phyloP scores from a whole-genome alignment of 2,329 filamentous ascomycete genomes.

The Cytospora piceicola region DNA sequence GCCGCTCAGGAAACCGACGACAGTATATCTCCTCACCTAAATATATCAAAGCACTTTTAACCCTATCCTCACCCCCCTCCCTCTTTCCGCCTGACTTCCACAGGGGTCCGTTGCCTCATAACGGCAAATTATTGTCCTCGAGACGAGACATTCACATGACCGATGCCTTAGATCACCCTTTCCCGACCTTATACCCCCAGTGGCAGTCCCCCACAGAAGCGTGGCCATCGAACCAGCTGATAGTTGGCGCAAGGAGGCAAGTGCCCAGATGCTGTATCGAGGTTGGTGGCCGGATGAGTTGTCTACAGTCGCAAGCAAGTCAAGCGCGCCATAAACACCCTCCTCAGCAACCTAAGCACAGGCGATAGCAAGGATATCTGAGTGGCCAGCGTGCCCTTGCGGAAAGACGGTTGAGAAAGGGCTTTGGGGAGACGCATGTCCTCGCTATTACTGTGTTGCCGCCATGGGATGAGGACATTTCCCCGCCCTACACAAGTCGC shows the following conservation, averaged over 20 bases:
- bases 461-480: slow-evolving; percentile 19
- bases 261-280: background rate
- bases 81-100: background rate
- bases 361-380: background rate
- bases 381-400: background rate
- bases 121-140: background rate
- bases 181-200: background rate
- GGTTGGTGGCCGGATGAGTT: background rate
- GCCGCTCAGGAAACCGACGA: background rate
- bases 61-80: background rate
- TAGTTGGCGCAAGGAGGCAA: background rate
- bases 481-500: slow-evolving; percentile 25
- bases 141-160: background rate
- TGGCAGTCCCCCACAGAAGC: background rate
- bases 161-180: background rate
- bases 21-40: background rate
- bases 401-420: background rate
- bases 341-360: background rate
- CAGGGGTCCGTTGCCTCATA: background rate
- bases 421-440: background rate
- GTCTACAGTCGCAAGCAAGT: background rate
- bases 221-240: background rate
- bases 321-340: slow-evolving; percentile 11
- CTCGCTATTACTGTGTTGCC: background rate
- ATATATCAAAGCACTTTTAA: too few species aligned